Evolutionary conservation across 768 basidiomycete species (phyloP), one percentile per base, ranked within the genome.

Genomic region (Mycena amicta): DNA sequence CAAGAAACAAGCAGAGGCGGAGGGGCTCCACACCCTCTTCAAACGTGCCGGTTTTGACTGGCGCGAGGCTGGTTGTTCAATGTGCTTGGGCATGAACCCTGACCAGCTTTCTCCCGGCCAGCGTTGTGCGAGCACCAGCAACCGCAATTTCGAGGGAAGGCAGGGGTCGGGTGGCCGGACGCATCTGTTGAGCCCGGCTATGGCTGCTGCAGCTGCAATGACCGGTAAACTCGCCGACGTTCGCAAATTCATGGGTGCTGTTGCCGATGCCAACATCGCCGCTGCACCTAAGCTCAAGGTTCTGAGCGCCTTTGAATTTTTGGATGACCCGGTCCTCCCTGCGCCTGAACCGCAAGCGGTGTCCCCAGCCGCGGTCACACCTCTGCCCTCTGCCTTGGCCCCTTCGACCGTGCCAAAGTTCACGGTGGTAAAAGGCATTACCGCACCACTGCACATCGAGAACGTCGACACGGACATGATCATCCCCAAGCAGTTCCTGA

Each of bases 71-170:
- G 93, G 93, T 30, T 96, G 93, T 70, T 96, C 93, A 16, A 96
- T 96, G 93, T 96, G 93, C 75, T 74, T 96, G 64, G 93, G 93
- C 40, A 96, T 96, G 93, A 96, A 96, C 73, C 91, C 93, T 13
- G 93, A 96, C 73, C 92, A 94, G 68, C 78, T 96, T 50, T 80
- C 83, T 18, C 91, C 92, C 2, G 87, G 89, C 15, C 82, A 89
- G 68, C 88, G 93, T 43, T 95, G 93, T 67, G 93, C 93, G 11
- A 93, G 91, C 64, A 95, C 93, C 33, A 93, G 91, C 66, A 95
- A 95, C 75, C 85, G 93, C 57, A 95, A 96, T 76, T 95, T 96
- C 64, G 92, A 95, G 75, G 93, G 92, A 51, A 87, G 93, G 72
- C 82, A 94, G 79, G 84, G 93, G 61, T 83, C 92, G 39, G 93